Base-by-base conservation (phyloP, 176 grass and related monocot species). In the Oryza officinalis region DNA sequence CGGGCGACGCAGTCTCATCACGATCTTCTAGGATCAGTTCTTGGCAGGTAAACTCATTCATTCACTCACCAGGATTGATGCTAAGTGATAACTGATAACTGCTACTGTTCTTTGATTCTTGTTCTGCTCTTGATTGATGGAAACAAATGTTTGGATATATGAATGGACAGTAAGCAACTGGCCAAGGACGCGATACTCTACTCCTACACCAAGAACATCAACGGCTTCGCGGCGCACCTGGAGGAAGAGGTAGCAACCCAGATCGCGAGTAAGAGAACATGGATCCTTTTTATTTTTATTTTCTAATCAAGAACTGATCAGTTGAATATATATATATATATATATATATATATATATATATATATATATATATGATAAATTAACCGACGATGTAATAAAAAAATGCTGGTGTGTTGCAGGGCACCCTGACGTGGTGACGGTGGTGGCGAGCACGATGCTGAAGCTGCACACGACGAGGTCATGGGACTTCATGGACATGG, bases 171-270 rank as follows among this genome's bases (percentile, higher is more conserved):
- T 40, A 79, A 87, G 74, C 69, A 85, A 46, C 31, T 81, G 67
- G 92, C 88, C 8, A 74, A 31, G 30, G 61, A 73, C 6, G 88
- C 86, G 3, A 92, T 97, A n/a, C 81, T 94, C 79, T 97, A 97
- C 82, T 97, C 94, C 41, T 97, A 97, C 88, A 89, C 78, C 0
- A 97, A 90, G 80, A 70, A 71, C 86, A 87, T 97, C 60, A 97
- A 97, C 61, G 94, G 94, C 57, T 97, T 97, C 65, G 92, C 86
- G 13, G 94, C 90, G 4, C 83, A 71, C 37, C 26, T 94, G 17
- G 94, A 94, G 49, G 88, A 86, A 22, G 72, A 87, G 26, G 72
- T 71, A 10, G 90, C 92, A 4, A 2, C 23, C 3, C 67, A 81
- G 20, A 81, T 97, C 2, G 64, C 90, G 71, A 90, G 94, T 97